Evolutionary conservation across 306 rosid species (phyloP).

Genomic region (Prunus dulcis): DNA sequence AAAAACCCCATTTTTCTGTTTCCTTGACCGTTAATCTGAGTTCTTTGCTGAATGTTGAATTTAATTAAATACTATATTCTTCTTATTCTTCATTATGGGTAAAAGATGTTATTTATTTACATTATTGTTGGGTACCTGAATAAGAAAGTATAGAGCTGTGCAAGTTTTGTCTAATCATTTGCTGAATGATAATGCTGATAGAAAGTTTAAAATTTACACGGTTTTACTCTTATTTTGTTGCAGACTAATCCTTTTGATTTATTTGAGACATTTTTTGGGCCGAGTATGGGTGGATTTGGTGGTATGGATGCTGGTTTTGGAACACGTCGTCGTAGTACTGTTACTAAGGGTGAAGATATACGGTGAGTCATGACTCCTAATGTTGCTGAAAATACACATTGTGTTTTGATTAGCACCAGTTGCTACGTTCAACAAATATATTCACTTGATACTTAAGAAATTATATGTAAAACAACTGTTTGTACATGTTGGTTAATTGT

Average conservation of each 20-base stretch:
- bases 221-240: slow-evolving; percentile 19
- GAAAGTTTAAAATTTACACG: background rate
- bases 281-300: slow-evolving; percentile 73
- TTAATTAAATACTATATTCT: background rate
- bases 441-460: background rate
- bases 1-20: background rate
- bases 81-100: background rate
- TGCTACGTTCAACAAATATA: slow-evolving; percentile 8
- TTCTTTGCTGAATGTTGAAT: background rate
- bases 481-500: background rate
- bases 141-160: background rate
- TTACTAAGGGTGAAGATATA: slow-evolving; percentile 90
- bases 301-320: slow-evolving; percentile 87
- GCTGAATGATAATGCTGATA: background rate
- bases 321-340: slow-evolving; percentile 81
- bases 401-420: slow-evolving; percentile 17
- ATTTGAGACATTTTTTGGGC: slow-evolving; percentile 94
- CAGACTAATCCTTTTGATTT: slow-evolving; percentile 98
- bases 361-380: slow-evolving; percentile 54
- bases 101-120: background rate
- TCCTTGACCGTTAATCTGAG: background rate
- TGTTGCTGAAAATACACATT: slow-evolving; percentile 6
- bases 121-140: background rate
- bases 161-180: background rate
- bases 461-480: background rate